Conservation (phyloP, 257 asterid genomes). For the Gardenia jasminoides region DNA sequence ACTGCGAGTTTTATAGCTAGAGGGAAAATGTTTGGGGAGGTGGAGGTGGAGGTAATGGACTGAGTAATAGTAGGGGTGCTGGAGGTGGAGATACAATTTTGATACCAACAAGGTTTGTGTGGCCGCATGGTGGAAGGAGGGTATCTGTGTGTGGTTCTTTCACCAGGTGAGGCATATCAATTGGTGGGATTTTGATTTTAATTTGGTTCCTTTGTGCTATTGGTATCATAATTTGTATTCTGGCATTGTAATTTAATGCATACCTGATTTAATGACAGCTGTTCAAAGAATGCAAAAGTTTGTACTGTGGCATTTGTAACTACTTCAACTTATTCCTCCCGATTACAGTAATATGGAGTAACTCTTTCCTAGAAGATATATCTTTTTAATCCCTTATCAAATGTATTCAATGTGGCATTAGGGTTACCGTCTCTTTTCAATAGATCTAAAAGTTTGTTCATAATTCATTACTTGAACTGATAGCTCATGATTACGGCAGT, state of each 20-base stretch:
- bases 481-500: not conserved
- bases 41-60: conserved; percentile 37
- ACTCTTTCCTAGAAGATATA: not conserved
- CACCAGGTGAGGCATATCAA: conserved; percentile 47
- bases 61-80: conserved; percentile 29
- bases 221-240: not conserved
- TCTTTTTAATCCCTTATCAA: not conserved
- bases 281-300: not conserved
- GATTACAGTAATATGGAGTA: not conserved
- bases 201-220: conserved; percentile 1
- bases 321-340: not conserved
- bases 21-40: conserved; percentile 48
- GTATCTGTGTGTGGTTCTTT: conserved; percentile 67
- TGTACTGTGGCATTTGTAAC: too few relatives aligned
- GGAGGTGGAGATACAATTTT: conserved; percentile 33
- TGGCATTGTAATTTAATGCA: not conserved
- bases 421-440: not conserved
- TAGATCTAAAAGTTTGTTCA: not conserved
- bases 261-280: not conserved
- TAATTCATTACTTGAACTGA: not conserved
- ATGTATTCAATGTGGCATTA: not conserved
- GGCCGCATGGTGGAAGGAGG: conserved; percentile 76
- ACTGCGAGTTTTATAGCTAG: conserved; percentile 15
- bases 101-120: conserved; percentile 62
- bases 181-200: conserved; percentile 17